These are phyloP conservation scores for Lodderomyces oxycetoniae DNA, from an alignment of 1,139 yeast species.

Conservation along the genomic window DNA sequence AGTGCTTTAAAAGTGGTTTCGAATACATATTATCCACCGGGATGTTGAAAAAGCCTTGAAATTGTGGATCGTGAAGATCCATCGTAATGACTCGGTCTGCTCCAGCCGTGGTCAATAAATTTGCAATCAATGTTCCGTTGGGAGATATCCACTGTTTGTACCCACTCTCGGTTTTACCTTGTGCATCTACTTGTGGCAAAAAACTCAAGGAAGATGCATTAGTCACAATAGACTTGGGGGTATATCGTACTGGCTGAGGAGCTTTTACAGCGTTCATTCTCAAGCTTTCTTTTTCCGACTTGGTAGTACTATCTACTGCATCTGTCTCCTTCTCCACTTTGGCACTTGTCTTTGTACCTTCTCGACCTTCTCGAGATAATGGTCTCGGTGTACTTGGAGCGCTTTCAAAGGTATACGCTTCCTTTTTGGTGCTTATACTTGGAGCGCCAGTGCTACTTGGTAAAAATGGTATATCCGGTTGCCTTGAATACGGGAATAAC, in stretches of 20 bases:
- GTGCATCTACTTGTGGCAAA: constrained; percentile 32
- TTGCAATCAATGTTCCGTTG: constrained; percentile 89
- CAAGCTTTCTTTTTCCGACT: constrained; percentile 12
- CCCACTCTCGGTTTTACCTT: constrained; percentile 52
- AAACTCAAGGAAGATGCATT: constrained; percentile 23
- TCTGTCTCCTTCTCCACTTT: neutral
- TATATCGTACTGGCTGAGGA: constrained; percentile 12
- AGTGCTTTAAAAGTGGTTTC: constrained; percentile 77
- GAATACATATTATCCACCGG: constrained; percentile 91
- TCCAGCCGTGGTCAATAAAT: constrained; percentile 85
- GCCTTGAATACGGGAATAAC: constrained; percentile 91
- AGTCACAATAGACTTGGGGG: constrained; percentile 29
- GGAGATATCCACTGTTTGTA: constrained; percentile 96
- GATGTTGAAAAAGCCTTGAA: constrained; percentile 87
- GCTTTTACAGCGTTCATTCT: constrained; percentile 14
- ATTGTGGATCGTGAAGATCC: constrained; percentile 96
- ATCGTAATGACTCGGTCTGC: constrained; percentile 95
- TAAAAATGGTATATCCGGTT: constrained; percentile 90
- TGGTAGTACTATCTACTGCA: neutral
- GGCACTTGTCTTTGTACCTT: neutral
- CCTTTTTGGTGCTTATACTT: constrained; percentile 36
- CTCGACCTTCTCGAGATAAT: constrained; percentile 20
- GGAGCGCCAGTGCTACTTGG: constrained; percentile 56
- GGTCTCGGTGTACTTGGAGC: constrained; percentile 60
- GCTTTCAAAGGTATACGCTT: constrained; percentile 53